phyloP scores from a whole-genome alignment of 495 filamentous ascomycete species.

The Jackrogersella multiformis region DNA sequence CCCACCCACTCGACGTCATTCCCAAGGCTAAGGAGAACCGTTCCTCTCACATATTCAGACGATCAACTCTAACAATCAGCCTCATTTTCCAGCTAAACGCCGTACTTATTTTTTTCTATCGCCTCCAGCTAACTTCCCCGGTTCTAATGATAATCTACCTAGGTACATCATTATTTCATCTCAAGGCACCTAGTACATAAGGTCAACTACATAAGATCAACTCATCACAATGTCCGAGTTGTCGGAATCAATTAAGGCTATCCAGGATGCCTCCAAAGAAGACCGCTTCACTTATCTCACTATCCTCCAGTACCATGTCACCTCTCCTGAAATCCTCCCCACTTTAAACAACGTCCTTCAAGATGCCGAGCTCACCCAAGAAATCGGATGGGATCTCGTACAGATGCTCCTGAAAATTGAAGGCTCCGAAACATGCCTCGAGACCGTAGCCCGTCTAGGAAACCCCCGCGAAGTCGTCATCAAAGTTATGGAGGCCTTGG shows the following conservation, averaged over 20 bases:
- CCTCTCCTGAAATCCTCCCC: slow-evolving; percentile 73
- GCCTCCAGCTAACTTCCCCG: neutral
- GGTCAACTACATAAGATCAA: neutral
- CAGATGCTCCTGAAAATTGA: slow-evolving; percentile 83
- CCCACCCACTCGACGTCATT: too few species aligned
- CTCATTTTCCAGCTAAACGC: neutral
- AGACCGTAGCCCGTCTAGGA: slow-evolving; percentile 77
- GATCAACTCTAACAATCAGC: slow-evolving; percentile 22
- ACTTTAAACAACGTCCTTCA: slow-evolving; percentile 81
- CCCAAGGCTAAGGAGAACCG: too few species aligned
- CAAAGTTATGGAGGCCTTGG: slow-evolving; percentile 78
- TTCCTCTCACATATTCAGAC: neutral
- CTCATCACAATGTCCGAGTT: slow-evolving; percentile 38
- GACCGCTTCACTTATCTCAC: slow-evolving; percentile 91
- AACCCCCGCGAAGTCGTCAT: slow-evolving; percentile 95
- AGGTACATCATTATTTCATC: neutral
- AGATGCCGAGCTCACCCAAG: slow-evolving; percentile 81
- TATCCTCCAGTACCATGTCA: slow-evolving; percentile 85
- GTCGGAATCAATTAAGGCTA: slow-evolving; percentile 43
- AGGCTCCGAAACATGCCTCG: slow-evolving; percentile 76
- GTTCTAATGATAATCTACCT: neutral
- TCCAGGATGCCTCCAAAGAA: slow-evolving; percentile 45
- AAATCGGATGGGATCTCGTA: slow-evolving; percentile 97
- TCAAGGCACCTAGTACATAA: neutral
- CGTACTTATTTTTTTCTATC: neutral